Conservation (phyloP, 2,329 filamentous ascomycete species). For the Alternaria hordeiaustralica region DNA sequence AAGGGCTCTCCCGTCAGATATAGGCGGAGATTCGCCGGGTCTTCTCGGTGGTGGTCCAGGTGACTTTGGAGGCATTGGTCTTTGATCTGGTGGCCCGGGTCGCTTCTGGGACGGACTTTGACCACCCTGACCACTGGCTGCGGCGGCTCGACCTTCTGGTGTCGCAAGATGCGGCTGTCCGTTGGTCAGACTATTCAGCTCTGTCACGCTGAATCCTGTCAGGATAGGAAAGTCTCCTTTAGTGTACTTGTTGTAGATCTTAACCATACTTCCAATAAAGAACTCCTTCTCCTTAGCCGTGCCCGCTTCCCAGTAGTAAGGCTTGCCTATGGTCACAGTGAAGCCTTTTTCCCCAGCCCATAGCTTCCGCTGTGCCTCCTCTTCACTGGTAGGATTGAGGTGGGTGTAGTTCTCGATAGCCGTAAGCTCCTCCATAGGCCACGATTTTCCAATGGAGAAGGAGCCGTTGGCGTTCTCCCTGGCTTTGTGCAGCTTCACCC, state of each 20-base stretch:
- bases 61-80: constrained; percentile 29
- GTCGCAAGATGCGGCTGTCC: constrained; percentile 41
- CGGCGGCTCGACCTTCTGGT: constrained; percentile 31
- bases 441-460: constrained; percentile 98
- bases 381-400: constrained; percentile 62
- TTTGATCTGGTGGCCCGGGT: constrained; percentile 23
- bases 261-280: constrained; percentile 94
- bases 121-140: constrained; percentile 10
- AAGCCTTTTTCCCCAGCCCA: constrained; percentile 89
- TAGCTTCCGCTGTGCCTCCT: constrained; percentile 67
- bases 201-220: constrained; percentile 79
- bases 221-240: constrained; percentile 71
- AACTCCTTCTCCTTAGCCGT: constrained; percentile 98
- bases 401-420: constrained; percentile 82
- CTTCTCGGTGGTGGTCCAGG: constrained; percentile 28
- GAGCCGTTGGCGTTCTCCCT: constrained; percentile 92
- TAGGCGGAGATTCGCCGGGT: constrained; percentile 23
- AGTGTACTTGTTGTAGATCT: constrained; percentile 97
- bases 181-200: constrained; percentile 77
- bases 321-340: constrained; percentile 85
- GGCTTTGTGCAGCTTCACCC: constrained; percentile 95
- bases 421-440: constrained; percentile 90
- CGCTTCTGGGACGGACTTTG: constrained; percentile 21
- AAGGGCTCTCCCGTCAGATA: constrained; percentile 17
- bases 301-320: constrained; percentile 96